Conservation (phyloP, 805 yeast genomes). For the Candida koratica region DNA sequence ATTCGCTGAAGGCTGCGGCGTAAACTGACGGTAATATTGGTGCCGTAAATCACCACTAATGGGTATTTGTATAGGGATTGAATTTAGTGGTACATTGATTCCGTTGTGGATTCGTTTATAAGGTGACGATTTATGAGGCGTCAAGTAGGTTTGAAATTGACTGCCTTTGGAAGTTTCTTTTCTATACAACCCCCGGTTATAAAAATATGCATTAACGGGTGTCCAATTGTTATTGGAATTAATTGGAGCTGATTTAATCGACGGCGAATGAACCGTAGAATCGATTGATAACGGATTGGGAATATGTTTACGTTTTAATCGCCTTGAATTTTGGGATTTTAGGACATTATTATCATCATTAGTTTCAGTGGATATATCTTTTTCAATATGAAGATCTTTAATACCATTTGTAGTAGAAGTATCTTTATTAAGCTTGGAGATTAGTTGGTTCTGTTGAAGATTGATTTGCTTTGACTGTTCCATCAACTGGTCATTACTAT, state of each 20-base stretch:
- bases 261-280: conserved; percentile 12
- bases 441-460: conserved; percentile 2
- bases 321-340: conserved; percentile 11
- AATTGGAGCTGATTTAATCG: conserved; percentile 34
- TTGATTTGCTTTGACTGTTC: conserved; percentile 2
- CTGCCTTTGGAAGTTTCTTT: conserved; percentile 12
- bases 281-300: conserved; percentile 29
- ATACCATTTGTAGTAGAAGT: not conserved
- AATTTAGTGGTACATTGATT: conserved; percentile 1
- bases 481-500: conserved; percentile 1
- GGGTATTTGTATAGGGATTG: conserved; percentile 1
- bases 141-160: conserved; percentile 15
- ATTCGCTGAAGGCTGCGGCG: conserved; percentile 16
- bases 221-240: conserved; percentile 12
- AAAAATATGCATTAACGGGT: conserved; percentile 1
- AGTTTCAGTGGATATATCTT: not conserved
- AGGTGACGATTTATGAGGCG: conserved; percentile 17
- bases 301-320: conserved; percentile 30
- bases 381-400: not conserved
- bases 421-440: conserved; percentile 2
- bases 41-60: conserved; percentile 3
- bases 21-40: conserved; percentile 13
- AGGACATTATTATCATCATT: not conserved
- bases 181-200: conserved; percentile 4
- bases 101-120: conserved; percentile 15